These are phyloP conservation scores for Verticillium longisporum DNA, from an alignment of 2,329 filamentous ascomycete species.

Conservation along the genomic window DNA sequence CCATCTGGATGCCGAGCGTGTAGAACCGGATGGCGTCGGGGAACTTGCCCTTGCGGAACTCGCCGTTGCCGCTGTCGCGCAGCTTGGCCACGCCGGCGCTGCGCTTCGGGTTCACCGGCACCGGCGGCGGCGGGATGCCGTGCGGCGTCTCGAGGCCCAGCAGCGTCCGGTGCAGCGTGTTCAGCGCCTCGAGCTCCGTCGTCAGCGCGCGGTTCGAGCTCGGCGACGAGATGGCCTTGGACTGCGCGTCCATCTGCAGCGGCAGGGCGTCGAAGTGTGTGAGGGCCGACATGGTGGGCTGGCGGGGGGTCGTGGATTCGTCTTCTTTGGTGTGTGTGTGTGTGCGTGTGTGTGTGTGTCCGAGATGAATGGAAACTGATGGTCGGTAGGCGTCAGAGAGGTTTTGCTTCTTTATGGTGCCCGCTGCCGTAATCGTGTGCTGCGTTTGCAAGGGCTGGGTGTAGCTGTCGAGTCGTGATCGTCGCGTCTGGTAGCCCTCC, in stretches of 20 bases:
- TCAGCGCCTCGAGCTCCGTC: constrained; percentile 66
- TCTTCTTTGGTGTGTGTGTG: neutral
- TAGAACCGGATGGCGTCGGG: constrained; percentile 75
- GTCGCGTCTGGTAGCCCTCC: neutral
- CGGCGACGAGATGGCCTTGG: constrained; percentile 62
- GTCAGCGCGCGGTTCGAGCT: constrained; percentile 44
- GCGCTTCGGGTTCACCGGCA: constrained; percentile 90
- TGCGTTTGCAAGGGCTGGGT: neutral
- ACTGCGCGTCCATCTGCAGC: constrained; percentile 71
- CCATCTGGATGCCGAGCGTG: constrained; percentile 85
- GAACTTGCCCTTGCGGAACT: constrained; percentile 72
- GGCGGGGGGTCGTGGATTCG: neutral
- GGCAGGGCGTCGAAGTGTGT: constrained; percentile 79
- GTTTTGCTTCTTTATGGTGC: no score
- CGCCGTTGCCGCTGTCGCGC: constrained; percentile 76
- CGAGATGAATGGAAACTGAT: neutral
- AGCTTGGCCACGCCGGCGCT: constrained; percentile 83
- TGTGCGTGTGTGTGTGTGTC: neutral
- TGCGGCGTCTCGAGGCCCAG: constrained; percentile 57
- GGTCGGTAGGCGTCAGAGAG: no score
- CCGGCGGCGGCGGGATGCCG: constrained; percentile 71
- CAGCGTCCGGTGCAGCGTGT: constrained; percentile 70
- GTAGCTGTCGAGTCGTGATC: neutral
- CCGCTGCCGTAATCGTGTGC: no score
- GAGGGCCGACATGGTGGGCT: constrained; percentile 44